Evolutionary conservation across 2,329 filamentous ascomycete species (phyloP), one percentile per base, ranked within the genome.

Genomic region (Phialophora tarda): DNA sequence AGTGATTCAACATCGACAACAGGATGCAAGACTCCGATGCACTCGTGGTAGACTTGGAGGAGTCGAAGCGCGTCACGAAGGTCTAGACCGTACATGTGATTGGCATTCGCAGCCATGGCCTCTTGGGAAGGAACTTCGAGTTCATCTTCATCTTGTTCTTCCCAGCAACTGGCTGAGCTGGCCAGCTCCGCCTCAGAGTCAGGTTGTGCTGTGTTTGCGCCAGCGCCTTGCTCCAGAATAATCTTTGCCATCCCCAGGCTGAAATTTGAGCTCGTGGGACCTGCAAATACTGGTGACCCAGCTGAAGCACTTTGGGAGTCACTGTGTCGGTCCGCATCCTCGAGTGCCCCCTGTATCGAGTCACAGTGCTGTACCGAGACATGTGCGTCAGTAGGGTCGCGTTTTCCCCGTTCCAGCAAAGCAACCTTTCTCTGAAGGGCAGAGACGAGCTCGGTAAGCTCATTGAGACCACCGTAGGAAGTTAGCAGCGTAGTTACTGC

Each of bases 241-340:
- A 63, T 59, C 14, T 41, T 32, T 51, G 64, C 64, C 26, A 66
- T 28, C 24, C 64, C 41, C 12, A 66, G 59, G 55, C 64, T 66
- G 64, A 63, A 66, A 34, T 66, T 44, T 23, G 64, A 34, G 48
- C 64, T 66, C 7, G 64, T 66, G 6, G 64, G 64, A 41, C 64
- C 64, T 14, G 64, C 64, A 54, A 63, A 66, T 28, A 54, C 54
- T 11, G 64, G 59, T 14, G 59, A 63, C 30, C 30, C 14, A 34
- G 17, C 44, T 54, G 50, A 55, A 44, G 38, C 21, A 14, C 12
- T 44, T n/a, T 21, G 30, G 11, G 44, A 51, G n/a, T 38, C 48
- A 34, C 51, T 24, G 23, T 63, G 21, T 11, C 23, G 24, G 7
- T 62, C 34, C 7, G 12, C 8, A 17, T 28, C 63, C 5, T 47